Conservation (phyloP, 306 rosid species). For the Rubus idaeus region DNA sequence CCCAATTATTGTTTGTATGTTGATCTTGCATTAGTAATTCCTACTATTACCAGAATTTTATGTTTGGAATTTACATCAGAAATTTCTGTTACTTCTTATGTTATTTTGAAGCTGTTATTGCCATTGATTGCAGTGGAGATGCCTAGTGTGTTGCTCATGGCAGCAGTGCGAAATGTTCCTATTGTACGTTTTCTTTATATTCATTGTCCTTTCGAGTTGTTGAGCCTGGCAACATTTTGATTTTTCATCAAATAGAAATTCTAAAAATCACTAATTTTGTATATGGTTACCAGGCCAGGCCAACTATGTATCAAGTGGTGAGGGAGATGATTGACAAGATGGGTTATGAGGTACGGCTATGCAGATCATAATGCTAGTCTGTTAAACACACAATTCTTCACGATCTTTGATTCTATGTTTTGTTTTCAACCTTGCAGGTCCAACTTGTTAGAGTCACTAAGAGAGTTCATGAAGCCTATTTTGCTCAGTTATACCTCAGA, state of each 20-base stretch:
- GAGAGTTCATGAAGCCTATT: slow-evolving; percentile 97
- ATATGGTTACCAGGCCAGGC: slow-evolving; percentile 72
- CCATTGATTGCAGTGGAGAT: slow-evolving; percentile 78
- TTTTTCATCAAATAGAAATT: slow-evolving; percentile 11
- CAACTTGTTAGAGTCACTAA: slow-evolving; percentile 81
- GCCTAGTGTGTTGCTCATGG: slow-evolving; percentile 93
- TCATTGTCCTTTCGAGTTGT: slow-evolving; percentile 1
- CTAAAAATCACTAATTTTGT: slow-evolving; percentile 25
- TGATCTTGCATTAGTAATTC: slow-evolving; percentile 8
- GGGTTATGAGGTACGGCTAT: slow-evolving; percentile 82
- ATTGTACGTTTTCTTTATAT: slow-evolving; percentile 53
- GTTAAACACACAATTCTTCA: not conserved
- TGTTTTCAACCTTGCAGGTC: slow-evolving; percentile 55
- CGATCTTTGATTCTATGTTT: slow-evolving; percentile 22
- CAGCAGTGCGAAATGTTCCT: slow-evolving; percentile 88
- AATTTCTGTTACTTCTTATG: slow-evolving; percentile 15
- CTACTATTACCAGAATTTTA: slow-evolving; percentile 2
- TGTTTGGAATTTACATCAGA: slow-evolving; percentile 13
- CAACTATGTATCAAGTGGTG: slow-evolving; percentile 92
- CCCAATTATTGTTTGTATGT: slow-evolving; percentile 98
- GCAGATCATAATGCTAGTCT: slow-evolving; percentile 24
- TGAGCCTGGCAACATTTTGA: slow-evolving; percentile 2
- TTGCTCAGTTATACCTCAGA: slow-evolving; percentile 85
- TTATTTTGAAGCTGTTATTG: slow-evolving; percentile 29
- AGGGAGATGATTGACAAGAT: slow-evolving; percentile 90